phyloP scores from a whole-genome alignment of 371 early-diverging fungal genomes.

The Mycotypha africana region DNA sequence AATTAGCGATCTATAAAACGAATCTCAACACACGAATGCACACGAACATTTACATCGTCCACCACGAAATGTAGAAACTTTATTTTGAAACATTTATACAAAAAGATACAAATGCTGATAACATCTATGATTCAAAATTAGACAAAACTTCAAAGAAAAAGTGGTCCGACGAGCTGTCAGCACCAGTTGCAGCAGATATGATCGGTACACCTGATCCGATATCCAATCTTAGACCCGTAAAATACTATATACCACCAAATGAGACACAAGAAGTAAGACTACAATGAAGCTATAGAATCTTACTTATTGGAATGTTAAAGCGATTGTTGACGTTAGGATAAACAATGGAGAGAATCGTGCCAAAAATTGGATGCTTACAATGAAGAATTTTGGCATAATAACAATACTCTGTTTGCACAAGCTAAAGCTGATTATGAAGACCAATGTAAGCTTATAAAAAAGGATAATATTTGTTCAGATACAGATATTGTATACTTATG shows the following conservation, averaged over 20 bases:
- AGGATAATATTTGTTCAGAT: too few species aligned
- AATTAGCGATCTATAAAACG: background rate
- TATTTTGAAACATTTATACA: background rate
- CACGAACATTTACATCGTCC: background rate
- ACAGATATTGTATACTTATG: too few species aligned
- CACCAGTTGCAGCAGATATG: constrained; percentile 44
- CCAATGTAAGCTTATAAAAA: constrained; percentile 35
- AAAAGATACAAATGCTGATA: background rate
- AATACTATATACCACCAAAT: constrained; percentile 52
- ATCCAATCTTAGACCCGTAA: constrained; percentile 68
- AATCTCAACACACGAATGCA: background rate
- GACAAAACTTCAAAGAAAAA: background rate
- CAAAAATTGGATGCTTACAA: constrained; percentile 59
- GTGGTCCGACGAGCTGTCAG: constrained; percentile 12
- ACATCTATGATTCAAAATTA: background rate
- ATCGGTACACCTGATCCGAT: constrained; percentile 68
- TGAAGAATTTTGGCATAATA: constrained; percentile 72
- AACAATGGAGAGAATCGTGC: constrained; percentile 47
- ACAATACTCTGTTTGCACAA: constrained; percentile 61
- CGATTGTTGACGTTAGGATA: too few species aligned
- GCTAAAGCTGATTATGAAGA: constrained; percentile 67
- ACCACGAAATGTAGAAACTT: background rate
- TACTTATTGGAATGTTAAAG: too few species aligned
- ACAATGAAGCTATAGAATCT: too few species aligned
- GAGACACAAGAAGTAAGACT: constrained; percentile 51